These are phyloP conservation scores for Colletotrichum neosansevieriae DNA, from an alignment of 2,329 filamentous ascomycete species.

Conservation along the genomic window DNA sequence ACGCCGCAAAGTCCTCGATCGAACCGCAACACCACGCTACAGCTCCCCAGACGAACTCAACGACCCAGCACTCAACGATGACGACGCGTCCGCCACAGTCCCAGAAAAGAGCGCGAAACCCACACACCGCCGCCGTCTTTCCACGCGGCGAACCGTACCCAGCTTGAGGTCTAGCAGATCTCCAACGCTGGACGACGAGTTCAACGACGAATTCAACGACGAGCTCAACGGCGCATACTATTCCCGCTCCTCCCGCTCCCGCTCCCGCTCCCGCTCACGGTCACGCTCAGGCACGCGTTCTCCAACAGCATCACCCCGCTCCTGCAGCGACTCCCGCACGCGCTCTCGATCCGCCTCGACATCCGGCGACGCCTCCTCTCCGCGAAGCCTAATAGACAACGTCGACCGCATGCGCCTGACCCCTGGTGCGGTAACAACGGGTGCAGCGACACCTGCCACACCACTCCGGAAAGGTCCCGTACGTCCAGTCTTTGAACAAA, in stretches of 20 bases:
- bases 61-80: background rate
- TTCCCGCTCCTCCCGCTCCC: conserved; percentile 41
- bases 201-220: conserved; percentile 41
- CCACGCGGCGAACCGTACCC: conserved; percentile 32
- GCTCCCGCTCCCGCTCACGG: conserved; percentile 26
- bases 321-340: conserved; percentile 49
- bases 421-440: conserved; percentile 44
- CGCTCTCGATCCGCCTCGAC: conserved; percentile 48
- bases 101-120: background rate
- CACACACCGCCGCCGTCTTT: conserved; percentile 37
- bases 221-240: conserved; percentile 43
- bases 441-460: conserved; percentile 43
- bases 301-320: conserved; percentile 41
- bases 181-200: conserved; percentile 42
- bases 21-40: conserved; percentile 55
- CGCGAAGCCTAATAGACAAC: conserved; percentile 32
- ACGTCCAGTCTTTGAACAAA: conserved; percentile 24
- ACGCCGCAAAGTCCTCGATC: conserved; percentile 55
- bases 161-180: conserved; percentile 41
- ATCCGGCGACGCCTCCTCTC: conserved; percentile 46
- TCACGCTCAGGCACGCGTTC: conserved; percentile 43
- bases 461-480: conserved; percentile 35
- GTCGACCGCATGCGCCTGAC: conserved; percentile 40
- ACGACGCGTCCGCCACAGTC: background rate
- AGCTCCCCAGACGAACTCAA: conserved; percentile 59